A percentile compares a stretch with the other conserved stretches of the same genome.
These are phyloP conservation scores for Circinella minor DNA, from an alignment of 371 early-diverging fungal species.

Conservation along the genomic window DNA sequence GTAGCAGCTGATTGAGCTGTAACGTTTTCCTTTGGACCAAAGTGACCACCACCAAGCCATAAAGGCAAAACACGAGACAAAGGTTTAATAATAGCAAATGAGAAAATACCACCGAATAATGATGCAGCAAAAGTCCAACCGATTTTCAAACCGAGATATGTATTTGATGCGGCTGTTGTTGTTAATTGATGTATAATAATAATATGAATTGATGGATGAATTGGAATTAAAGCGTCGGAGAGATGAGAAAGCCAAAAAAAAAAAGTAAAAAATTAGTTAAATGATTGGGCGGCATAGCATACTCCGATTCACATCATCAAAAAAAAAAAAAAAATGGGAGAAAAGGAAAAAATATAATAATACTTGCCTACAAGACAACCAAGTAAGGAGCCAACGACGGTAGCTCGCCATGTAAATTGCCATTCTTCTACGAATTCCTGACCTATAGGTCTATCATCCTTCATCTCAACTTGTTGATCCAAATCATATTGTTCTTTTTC, in stretches of 20 bases:
- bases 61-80: slow-evolving; percentile 51
- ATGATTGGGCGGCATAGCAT: too few species aligned
- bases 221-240: too few species aligned
- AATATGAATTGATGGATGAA: too few species aligned
- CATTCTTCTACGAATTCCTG: slow-evolving; percentile 33
- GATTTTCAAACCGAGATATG: slow-evolving; percentile 70
- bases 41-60: slow-evolving; percentile 63
- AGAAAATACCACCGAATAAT: slow-evolving; percentile 57
- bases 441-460: slow-evolving; percentile 6
- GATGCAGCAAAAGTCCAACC: slow-evolving; percentile 73
- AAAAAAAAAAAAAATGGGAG: neutral
- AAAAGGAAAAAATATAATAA: neutral
- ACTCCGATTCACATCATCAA: neutral
- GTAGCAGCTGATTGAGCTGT: slow-evolving; percentile 75
- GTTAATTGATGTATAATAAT: neutral
- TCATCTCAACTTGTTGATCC: slow-evolving; percentile 26
- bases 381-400: slow-evolving; percentile 68
- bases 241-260: too few species aligned
- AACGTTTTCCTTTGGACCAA: slow-evolving; percentile 74
- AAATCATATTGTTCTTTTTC: slow-evolving; percentile 20
- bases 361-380: slow-evolving; percentile 66
- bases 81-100: slow-evolving; percentile 66
- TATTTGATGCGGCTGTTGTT: slow-evolving; percentile 60
- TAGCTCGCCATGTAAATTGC: slow-evolving; percentile 67
- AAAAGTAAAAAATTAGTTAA: too few species aligned